Percentiles rank a stretch among this genome's conserved stretches.
Conservation (phyloP, 2,329 filamentous ascomycete genomes). For the Cordyceps fumosorosea region DNA sequence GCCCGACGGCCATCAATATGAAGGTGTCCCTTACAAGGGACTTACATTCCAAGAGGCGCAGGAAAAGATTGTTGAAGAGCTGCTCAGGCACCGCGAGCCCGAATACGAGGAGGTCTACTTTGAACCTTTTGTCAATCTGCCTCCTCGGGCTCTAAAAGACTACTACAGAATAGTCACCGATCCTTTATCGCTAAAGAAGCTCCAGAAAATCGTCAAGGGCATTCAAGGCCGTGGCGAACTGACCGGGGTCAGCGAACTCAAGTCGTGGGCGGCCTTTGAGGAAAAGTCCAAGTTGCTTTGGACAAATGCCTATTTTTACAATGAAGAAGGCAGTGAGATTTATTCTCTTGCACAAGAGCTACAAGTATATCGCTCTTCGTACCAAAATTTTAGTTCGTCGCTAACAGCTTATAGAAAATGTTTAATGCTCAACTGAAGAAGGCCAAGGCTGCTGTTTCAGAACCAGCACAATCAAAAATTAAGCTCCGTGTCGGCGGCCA, state of each 20-base stretch:
- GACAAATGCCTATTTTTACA: conserved; percentile 83
- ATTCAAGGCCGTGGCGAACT: conserved; percentile 60
- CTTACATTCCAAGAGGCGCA: conserved; percentile 79
- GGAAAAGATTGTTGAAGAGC: conserved; percentile 72
- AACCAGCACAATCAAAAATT: conserved; percentile 69
- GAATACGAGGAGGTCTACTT: conserved; percentile 64
- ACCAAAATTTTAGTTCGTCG: neutral
- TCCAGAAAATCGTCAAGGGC: conserved; percentile 72
- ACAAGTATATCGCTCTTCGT: conserved; percentile 47
- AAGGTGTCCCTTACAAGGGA: conserved; percentile 57
- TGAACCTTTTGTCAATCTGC: conserved; percentile 71
- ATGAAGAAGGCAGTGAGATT: conserved; percentile 86
- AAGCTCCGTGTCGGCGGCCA: conserved; percentile 66
- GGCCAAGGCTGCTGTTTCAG: conserved; percentile 64
- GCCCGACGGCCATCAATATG: conserved; percentile 44
- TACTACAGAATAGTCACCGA: conserved; percentile 82
- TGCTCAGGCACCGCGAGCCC: conserved; percentile 62
- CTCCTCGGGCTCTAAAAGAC: conserved; percentile 68
- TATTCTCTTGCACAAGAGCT: conserved; percentile 70
- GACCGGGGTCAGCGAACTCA: conserved; percentile 62
- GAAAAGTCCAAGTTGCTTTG: conserved; percentile 75
- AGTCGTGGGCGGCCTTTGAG: conserved; percentile 76
- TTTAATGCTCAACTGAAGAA: conserved; percentile 63
- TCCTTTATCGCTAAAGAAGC: conserved; percentile 68
- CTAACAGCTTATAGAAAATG: conserved; percentile 47